phyloP scores from a whole-genome alignment of 2,329 filamentous ascomycete species.

The Paraphoma sp. region DNA sequence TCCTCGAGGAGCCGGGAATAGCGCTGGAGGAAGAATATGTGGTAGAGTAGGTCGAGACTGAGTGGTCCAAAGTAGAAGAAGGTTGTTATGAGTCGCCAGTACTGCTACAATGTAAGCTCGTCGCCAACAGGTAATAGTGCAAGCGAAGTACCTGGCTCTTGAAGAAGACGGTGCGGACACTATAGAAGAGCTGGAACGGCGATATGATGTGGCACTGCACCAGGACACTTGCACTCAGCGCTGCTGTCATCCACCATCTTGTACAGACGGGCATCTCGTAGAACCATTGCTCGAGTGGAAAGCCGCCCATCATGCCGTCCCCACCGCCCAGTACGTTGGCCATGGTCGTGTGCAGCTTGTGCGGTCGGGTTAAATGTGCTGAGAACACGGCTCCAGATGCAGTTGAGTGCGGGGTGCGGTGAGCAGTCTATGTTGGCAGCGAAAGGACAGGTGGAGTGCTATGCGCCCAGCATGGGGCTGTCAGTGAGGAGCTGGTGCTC shows the following conservation, averaged over 20 bases:
- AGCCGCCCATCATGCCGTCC: constrained; percentile 56
- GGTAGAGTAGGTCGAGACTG: constrained; percentile 92
- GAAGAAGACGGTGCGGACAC: constrained; percentile 86
- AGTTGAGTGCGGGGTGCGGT: not conserved
- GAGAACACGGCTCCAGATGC: not conserved
- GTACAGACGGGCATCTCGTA: constrained; percentile 98
- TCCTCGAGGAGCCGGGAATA: constrained; percentile 96
- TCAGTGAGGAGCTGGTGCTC: not conserved
- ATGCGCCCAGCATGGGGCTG: not conserved
- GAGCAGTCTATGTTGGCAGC: not conserved
- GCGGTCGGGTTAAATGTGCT: not conserved
- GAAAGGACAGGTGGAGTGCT: constrained; percentile 17
- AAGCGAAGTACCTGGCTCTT: constrained; percentile 78
- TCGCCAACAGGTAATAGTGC: not conserved
- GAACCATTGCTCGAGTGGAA: constrained; percentile 97
- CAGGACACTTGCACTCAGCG: constrained; percentile 82
- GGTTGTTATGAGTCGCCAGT: constrained; percentile 94
- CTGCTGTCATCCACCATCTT: constrained; percentile 94
- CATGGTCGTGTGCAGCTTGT: constrained; percentile 40
- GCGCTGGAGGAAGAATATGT: constrained; percentile 97
- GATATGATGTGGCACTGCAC: constrained; percentile 94
- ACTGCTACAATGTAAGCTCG: constrained; percentile 61
- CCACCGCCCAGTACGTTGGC: constrained; percentile 53
- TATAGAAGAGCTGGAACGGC: constrained; percentile 97
- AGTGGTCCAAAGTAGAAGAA: constrained; percentile 98